Evolutionary conservation across 2,329 filamentous ascomycete genomes (phyloP), one percentile per base, ranked within the genome.

Genomic region (Moelleriella libera): DNA sequence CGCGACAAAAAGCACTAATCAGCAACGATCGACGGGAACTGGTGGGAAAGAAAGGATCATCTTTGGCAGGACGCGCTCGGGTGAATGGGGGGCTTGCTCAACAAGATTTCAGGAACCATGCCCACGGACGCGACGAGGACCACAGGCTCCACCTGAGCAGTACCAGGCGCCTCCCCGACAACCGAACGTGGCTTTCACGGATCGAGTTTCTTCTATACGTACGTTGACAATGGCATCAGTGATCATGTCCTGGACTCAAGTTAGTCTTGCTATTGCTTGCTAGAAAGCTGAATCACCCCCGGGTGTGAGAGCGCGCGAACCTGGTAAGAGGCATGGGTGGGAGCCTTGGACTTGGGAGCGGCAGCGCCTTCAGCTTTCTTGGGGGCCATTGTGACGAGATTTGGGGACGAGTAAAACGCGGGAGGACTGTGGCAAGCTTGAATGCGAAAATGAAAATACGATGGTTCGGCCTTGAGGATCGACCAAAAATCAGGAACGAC

Each of bases 201-300:
- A 55, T 56, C 55, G 53, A n/a, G n/a, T n/a, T n/a, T 37, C 11
- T 7, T 37, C 7, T 7, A 53, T 44, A 72, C 69, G 63, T 78
- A 80, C 76, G 65, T 71, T 69, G 60, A 77, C 63, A 60, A 80
- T 80, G 47, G 74, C 76, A 61, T 80, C 75, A 47, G 70, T 76
- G 60, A 80, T 80, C 76, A 80, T 80, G 59, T 78, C 75, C 76
- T 80, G 51, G 37, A 52, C 37, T 2, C n/a, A n/a, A n/a, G n/a
- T n/a, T n/a, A n/a, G n/a, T n/a, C n/a, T n/a, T n/a, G n/a, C n/a
- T n/a, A n/a, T n/a, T n/a, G n/a, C n/a, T 37, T 37, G 32, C 32
- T 11, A 11, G 32, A 11, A 7, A 37, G 32, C 32, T 37, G 7
- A 37, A 37, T 3, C 32, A 59, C 74, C 47, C 53, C 45, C 30